phyloP scores from a whole-genome alignment of 1,284 basidiomycete species.

The Ceratobasidium sp. region DNA sequence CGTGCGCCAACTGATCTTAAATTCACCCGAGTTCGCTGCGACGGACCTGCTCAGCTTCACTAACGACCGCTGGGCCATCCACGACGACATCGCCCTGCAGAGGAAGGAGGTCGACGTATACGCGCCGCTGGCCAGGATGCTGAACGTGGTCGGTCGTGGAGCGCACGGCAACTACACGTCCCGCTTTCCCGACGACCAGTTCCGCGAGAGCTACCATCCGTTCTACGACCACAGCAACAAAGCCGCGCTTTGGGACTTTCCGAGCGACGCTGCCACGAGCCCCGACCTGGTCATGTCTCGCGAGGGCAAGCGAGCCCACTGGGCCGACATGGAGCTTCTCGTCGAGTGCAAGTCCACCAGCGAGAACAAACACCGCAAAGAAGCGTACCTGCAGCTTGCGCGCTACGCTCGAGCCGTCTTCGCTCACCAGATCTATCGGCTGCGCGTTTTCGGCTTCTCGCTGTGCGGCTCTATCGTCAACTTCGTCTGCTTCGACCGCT shows the following conservation, averaged over 20 bases:
- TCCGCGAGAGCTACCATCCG: not conserved
- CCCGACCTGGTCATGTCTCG: not conserved
- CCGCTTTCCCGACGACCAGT: not conserved
- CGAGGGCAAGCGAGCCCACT: not conserved
- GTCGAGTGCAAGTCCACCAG: constrained; percentile 23
- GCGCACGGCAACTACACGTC: not conserved
- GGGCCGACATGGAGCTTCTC: constrained; percentile 6
- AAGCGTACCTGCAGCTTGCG: constrained; percentile 19
- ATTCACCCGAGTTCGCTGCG: not conserved
- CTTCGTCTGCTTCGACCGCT: constrained; percentile 8
- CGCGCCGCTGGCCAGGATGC: not conserved
- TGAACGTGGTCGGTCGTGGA: not conserved
- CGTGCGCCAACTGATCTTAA: not conserved
- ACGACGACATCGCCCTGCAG: not conserved
- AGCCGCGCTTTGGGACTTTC: not conserved
- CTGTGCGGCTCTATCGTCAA: not conserved
- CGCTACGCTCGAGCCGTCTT: constrained; percentile 20
- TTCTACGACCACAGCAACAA: not conserved
- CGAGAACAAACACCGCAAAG: not conserved
- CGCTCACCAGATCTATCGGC: constrained; percentile 19
- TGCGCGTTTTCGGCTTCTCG: not conserved
- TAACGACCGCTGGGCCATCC: not conserved
- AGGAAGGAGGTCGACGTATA: not conserved
- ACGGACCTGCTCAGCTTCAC: not conserved
- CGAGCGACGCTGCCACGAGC: not conserved